Base-by-base conservation (phyloP, 306 rosid genomes). In the Pyrus bretschneideri region DNA sequence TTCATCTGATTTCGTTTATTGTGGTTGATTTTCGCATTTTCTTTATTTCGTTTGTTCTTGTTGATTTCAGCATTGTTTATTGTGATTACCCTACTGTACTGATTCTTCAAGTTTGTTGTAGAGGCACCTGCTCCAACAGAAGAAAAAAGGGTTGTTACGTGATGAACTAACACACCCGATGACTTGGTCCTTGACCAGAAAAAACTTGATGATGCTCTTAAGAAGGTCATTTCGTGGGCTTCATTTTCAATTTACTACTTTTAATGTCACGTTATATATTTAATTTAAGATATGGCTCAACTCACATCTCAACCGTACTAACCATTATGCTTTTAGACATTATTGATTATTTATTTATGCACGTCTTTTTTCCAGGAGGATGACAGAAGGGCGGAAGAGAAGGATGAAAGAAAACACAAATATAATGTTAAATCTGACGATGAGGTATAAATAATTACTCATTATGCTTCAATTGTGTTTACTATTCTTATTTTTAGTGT, bases 161-260 rank as follows among this genome's bases (percentile, higher is more conserved):
- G 87, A 90, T 89, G 92, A 79, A 82, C 86, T 78, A 89, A 86
- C 69, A 81, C 81, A n/a, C 95, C 90, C 0, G 84, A 78, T 67
- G 89, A 86, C 71, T 60, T 84, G 35, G 86, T 81, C 29, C 83
- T 86, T 69, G 87, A 88, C 74, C 69, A 75, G 83, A 83, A 84
- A 77, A 72, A 76, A 62, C 87, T 88, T 58, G 76, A 86, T n/a
- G 81, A 86, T n/a, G 81, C 89, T 72, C 87, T 90, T 29, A 79
- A 79, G 76, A 90, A 83, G 87, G 89, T 90, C 5, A 69, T 44
- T 29, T 55, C 42, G 12, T 78, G 21, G 71, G 27, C 33, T 58
- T 54, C 40, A 63, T 19, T 29, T n/a, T 57, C 67, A 18, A 22
- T 6, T 23, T 21, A 1, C 65, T 25, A 15, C 79, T 60, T 9